Evolutionary conservation across 106 monocot species (phyloP), one percentile per base, ranked within the genome.

Genomic region (Allium sativum): DNA sequence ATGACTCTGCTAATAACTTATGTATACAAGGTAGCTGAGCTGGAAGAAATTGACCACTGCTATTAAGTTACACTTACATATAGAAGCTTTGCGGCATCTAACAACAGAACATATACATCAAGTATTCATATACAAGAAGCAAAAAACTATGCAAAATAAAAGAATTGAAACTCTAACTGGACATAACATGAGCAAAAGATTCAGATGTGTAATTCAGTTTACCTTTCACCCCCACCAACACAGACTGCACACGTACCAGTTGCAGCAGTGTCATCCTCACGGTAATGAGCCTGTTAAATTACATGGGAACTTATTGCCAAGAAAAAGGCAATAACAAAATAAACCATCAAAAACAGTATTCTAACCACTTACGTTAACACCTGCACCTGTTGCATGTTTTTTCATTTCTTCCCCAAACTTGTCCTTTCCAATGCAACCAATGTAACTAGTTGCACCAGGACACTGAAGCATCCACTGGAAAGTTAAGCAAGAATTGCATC

Each of bases 331-430:
- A 42, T 16, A n/a, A 44, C 7, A 16, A 12, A 16, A 44, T 17
- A 2, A 12, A 12, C 20, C 13, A 18, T 21, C 7, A 14, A 18
- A 62, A 62, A 13, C 11, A 62, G 48, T 40, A 52, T 50, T 48
- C 46, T n/a, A 65, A 40, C 7, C 22, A 48, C 64, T 52, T 78
- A 90, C 95, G 84, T 84, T 87, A 56, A 96, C 87, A 69, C 95
- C 90, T 45, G 77, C 83, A 77, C 69, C 66, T 50, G 59, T 75
- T 45, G 82, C 66, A 58, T 73, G 74, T 79, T 90, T 96, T 79
- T 87, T 90, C 95, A 96, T 96, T 65, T 87, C 90, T 77, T 90
- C 90, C 45, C 90, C 90, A 76, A 81, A 96, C 58, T 90, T 96
- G 66, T 90, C 90, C 71, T 90, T 90, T 78, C 95, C 95, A 74